These are phyloP conservation scores for Fusarium sp. DNA, from an alignment of 2,329 filamentous ascomycete genomes.

Conservation along the genomic window DNA sequence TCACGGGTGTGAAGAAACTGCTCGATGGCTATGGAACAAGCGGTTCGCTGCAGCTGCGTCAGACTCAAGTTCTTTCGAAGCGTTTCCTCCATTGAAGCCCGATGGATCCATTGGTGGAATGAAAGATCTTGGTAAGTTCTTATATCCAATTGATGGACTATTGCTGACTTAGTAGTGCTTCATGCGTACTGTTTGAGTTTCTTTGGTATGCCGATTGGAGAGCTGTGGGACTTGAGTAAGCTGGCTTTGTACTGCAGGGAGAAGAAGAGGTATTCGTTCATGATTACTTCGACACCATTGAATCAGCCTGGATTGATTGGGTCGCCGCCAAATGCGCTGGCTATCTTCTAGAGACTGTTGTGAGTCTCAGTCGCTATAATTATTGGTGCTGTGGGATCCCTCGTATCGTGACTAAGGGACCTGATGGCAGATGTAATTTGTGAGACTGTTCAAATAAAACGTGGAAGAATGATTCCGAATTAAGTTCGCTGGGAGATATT, in stretches of 20 bases:
- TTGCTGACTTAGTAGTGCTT: conserved; percentile 50
- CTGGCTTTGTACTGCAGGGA: conserved; percentile 65
- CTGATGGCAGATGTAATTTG: too few species aligned
- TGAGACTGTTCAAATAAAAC: too few species aligned
- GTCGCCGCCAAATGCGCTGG: conserved; percentile 41
- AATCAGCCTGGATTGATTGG: conserved; percentile 48
- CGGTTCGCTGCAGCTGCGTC: conserved; percentile 75
- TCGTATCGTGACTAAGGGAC: neutral
- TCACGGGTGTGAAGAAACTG: conserved; percentile 62
- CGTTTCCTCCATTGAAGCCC: conserved; percentile 64
- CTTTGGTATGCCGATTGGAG: conserved; percentile 67
- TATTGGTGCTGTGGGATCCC: neutral
- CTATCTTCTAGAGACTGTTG: conserved; percentile 32
- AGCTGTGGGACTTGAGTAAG: conserved; percentile 66
- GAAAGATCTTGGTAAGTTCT: conserved; percentile 52
- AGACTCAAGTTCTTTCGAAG: conserved; percentile 73
- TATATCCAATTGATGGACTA: fast-evolving
- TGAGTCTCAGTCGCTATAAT: neutral
- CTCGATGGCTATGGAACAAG: conserved; percentile 76
- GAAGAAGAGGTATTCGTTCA: conserved; percentile 67
- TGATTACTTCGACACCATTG: conserved; percentile 69
- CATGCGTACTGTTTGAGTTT: conserved; percentile 62
- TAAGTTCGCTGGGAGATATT: too few species aligned
- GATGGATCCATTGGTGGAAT: conserved; percentile 52
- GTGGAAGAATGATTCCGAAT: fast-evolving